phyloP scores from a whole-genome alignment of 768 basidiomycete species.

The Postia placenta region DNA sequence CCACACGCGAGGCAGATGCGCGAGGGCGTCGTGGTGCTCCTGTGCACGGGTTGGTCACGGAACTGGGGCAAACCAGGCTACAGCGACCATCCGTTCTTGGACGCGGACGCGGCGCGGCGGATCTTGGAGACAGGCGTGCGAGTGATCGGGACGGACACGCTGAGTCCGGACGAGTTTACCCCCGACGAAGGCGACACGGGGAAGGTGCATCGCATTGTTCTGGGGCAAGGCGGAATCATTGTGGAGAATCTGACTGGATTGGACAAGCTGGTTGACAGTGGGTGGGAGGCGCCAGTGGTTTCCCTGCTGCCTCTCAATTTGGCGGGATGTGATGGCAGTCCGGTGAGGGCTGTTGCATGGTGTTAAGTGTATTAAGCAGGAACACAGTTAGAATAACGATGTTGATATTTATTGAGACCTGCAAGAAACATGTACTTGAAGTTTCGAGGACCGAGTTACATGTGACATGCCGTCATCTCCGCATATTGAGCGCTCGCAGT shows the following conservation, averaged over 20 bases:
- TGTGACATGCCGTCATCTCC: too few relatives aligned
- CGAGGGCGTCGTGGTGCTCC: slow-evolving; percentile 40
- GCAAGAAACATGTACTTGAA: too few relatives aligned
- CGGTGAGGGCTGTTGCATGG: slow-evolving; percentile 67
- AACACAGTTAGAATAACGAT: background rate
- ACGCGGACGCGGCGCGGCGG: slow-evolving; percentile 41
- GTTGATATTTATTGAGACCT: background rate
- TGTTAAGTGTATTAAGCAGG: background rate
- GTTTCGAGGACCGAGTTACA: too few relatives aligned
- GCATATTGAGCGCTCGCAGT: too few relatives aligned
- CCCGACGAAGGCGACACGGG: slow-evolving; percentile 23
- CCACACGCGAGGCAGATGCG: slow-evolving; percentile 31
- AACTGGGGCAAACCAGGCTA: slow-evolving; percentile 46
- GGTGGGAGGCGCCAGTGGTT: slow-evolving; percentile 31
- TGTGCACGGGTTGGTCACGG: slow-evolving; percentile 66
- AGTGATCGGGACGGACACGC: slow-evolving; percentile 56
- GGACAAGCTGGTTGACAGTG: slow-evolving; percentile 28
- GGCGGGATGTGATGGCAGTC: slow-evolving; percentile 59
- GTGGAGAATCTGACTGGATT: slow-evolving; percentile 66
- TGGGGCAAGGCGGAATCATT: slow-evolving; percentile 59
- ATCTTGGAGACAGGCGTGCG: slow-evolving; percentile 47
- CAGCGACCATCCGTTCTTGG: slow-evolving; percentile 60
- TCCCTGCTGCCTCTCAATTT: slow-evolving; percentile 55
- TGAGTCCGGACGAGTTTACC: slow-evolving; percentile 56
- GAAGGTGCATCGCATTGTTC: slow-evolving; percentile 48